These are phyloP conservation scores for Stephanodiscus triporus DNA, from an alignment of 108 stramenopile species.

Conservation along the genomic window DNA sequence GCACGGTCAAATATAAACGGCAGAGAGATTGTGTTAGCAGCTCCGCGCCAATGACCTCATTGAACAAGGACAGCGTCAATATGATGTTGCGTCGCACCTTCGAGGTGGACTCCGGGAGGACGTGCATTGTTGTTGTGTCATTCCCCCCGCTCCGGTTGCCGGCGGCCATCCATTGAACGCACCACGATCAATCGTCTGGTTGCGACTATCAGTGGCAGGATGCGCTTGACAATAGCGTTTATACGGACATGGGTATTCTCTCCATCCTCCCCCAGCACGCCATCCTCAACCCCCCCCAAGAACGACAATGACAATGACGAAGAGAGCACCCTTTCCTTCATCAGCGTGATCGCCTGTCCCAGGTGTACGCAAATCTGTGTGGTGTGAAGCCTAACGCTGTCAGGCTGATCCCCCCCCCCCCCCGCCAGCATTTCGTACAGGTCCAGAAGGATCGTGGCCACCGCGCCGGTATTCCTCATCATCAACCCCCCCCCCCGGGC, in stretches of 20 bases:
- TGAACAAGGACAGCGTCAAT: constrained; percentile 87
- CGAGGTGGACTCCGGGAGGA: constrained; percentile 95
- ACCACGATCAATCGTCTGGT: constrained; percentile 94
- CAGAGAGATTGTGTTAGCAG: constrained; percentile 89
- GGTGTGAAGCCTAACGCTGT: constrained; percentile 94
- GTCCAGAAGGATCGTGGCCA: constrained; percentile 62
- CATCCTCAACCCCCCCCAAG: neutral
- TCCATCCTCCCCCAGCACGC: neutral
- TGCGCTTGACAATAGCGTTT: constrained; percentile 52
- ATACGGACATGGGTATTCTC: constrained; percentile 25
- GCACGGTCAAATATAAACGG: constrained; percentile 97
- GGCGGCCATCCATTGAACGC: constrained; percentile 94
- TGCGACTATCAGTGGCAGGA: constrained; percentile 82
- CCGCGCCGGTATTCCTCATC: too few species aligned
- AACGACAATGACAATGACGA: neutral
- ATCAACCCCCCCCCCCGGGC: too few species aligned
- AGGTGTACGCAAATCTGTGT: constrained; percentile 89
- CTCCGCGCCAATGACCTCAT: constrained; percentile 95
- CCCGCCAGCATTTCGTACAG: constrained; percentile 82
- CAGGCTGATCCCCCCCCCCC: constrained; percentile 94
- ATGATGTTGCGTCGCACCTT: constrained; percentile 97
- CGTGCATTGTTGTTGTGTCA: constrained; percentile 83
- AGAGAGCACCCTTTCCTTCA: too few species aligned
- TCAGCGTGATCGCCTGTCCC: constrained; percentile 68
- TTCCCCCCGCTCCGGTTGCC: constrained; percentile 90